Evolutionary conservation across 2,329 filamentous ascomycete genomes (phyloP).

Genomic region (Macrophomina tecta): DNA sequence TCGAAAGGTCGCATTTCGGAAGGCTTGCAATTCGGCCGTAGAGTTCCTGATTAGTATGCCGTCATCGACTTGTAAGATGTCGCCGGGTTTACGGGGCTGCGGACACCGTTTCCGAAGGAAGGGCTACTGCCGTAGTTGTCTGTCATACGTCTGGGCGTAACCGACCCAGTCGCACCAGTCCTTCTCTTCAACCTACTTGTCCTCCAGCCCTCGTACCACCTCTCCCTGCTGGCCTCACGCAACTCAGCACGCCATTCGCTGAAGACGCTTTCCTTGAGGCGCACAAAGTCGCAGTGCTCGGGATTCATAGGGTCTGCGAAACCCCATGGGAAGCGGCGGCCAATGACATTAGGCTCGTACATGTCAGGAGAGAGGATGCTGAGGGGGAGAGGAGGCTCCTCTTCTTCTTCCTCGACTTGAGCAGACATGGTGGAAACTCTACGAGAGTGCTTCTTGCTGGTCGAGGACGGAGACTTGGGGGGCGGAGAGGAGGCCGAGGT

Average conservation of each 20-base stretch:
- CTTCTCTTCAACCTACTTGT: conserved; percentile 57
- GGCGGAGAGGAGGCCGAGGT: conserved; percentile 41
- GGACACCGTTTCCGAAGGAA: background rate
- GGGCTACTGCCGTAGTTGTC: conserved; percentile 20
- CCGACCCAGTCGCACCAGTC: background rate
- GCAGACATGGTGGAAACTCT: conserved; percentile 49
- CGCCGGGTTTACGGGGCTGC: conserved; percentile 3
- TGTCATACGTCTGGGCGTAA: conserved; percentile 16
- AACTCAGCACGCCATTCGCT: conserved; percentile 91
- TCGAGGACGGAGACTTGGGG: conserved; percentile 41
- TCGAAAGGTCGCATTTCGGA: background rate
- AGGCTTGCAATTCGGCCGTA: background rate
- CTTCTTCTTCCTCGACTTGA: conserved; percentile 43
- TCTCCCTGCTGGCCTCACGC: conserved; percentile 85
- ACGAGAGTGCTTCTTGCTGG: conserved; percentile 41
- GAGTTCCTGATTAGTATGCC: conserved; percentile 8
- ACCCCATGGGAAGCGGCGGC: conserved; percentile 93
- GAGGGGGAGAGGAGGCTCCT: conserved; percentile 77
- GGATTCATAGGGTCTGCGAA: conserved; percentile 92
- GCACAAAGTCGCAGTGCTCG: conserved; percentile 91
- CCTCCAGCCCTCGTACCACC: conserved; percentile 97
- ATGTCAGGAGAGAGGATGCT: conserved; percentile 93
- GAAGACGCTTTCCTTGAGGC: conserved; percentile 90
- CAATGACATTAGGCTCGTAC: conserved; percentile 80
- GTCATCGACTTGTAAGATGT: conserved; percentile 7